These are phyloP conservation scores for Thamnidium elegans DNA, from an alignment of 192 early-diverging fungal species.

Conservation along the genomic window DNA sequence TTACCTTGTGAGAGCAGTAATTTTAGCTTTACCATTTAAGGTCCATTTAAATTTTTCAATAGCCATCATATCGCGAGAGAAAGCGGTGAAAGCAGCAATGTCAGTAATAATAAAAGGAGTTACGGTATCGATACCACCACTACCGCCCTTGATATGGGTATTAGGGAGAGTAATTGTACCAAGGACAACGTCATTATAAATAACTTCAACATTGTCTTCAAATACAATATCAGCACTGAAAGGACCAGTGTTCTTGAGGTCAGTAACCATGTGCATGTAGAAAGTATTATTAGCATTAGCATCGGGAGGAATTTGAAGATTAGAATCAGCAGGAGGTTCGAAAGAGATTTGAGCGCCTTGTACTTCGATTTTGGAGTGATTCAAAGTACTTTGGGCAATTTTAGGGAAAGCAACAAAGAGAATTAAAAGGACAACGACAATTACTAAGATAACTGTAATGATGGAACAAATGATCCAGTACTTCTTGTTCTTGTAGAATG, in stretches of 20 bases:
- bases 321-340: slow-evolving; percentile 11
- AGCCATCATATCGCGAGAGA: slow-evolving; percentile 48
- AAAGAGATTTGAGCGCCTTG: slow-evolving; percentile 41
- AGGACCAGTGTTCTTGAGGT: slow-evolving; percentile 45
- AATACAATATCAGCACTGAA: slow-evolving; percentile 51
- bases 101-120: slow-evolving; percentile 43
- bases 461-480: slow-evolving; percentile 54
- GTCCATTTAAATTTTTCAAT: slow-evolving; percentile 33
- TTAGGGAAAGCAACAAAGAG: slow-evolving; percentile 55
- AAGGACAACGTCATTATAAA: slow-evolving; percentile 39
- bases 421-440: slow-evolving; percentile 45
- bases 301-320: not conserved
- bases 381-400: slow-evolving; percentile 46
- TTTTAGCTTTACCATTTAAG: slow-evolving; percentile 23
- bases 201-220: slow-evolving; percentile 39
- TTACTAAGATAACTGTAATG: slow-evolving; percentile 43
- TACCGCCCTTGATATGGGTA: slow-evolving; percentile 44
- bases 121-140: slow-evolving; percentile 30
- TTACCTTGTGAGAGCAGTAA: slow-evolving; percentile 32
- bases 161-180: slow-evolving; percentile 40
- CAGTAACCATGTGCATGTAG: slow-evolving; percentile 38
- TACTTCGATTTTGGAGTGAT: slow-evolving; percentile 40
- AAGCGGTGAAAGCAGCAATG: slow-evolving; percentile 38
- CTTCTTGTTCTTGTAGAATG: slow-evolving; percentile 49
- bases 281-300: slow-evolving; percentile 34